Evolutionary conservation across 257 asterid genomes (phyloP).

Genomic region (Euphrasia confusa): DNA sequence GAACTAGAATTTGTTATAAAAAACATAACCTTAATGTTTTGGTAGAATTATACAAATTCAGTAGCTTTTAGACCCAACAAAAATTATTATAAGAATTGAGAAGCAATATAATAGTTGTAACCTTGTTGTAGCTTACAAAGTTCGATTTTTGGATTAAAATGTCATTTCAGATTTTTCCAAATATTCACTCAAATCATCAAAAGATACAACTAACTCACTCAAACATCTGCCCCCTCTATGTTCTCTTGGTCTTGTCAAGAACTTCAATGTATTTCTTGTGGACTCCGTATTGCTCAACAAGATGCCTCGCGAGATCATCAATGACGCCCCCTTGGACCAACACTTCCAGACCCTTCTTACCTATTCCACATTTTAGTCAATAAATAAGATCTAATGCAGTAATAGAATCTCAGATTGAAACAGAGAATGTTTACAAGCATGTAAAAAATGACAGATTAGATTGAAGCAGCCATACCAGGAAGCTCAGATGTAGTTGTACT

Average conservation of each 20-base stretch:
- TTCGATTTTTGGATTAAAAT: too few relatives aligned
- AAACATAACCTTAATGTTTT: too few relatives aligned
- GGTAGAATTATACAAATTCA: too few relatives aligned
- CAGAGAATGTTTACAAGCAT: not conserved
- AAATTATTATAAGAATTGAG: too few relatives aligned
- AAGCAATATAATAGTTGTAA: too few relatives aligned
- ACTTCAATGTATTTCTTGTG: constrained; percentile 90
- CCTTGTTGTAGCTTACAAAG: too few relatives aligned
- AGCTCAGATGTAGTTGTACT: constrained; percentile 90
- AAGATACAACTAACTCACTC: not conserved
- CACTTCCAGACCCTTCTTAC: constrained; percentile 89
- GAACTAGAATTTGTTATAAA: too few relatives aligned
- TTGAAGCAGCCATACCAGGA: constrained; percentile 55
- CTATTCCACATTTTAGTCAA: constrained; percentile 30
- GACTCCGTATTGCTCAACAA: constrained; percentile 76
- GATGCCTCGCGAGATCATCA: constrained; percentile 78
- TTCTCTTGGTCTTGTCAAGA: constrained; percentile 74
- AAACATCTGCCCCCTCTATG: constrained; percentile 25
- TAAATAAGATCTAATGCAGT: not conserved
- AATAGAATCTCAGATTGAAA: not conserved
- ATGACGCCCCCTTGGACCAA: constrained; percentile 95
- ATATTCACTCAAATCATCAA: too few relatives aligned
- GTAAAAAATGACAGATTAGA: not conserved
- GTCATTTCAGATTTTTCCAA: too few relatives aligned
- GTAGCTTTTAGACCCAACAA: too few relatives aligned